Evolutionary conservation across 371 early-diverging fungal species (phyloP).

Genomic region (Zychaea mexicana): DNA sequence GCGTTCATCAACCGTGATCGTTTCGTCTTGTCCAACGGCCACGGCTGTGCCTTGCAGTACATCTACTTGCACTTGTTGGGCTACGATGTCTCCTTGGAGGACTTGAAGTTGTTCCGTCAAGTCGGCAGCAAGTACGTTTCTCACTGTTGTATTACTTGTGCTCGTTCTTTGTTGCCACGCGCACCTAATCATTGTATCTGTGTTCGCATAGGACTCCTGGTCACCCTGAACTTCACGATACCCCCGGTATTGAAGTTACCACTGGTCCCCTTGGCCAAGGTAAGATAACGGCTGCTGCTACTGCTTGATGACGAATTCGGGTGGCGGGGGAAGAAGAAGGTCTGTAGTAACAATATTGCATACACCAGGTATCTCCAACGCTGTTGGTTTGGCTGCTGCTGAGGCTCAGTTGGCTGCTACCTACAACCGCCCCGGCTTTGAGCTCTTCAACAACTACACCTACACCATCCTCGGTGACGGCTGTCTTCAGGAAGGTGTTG

Average conservation of each 20-base stretch:
- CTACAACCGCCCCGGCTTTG: conserved; percentile 86
- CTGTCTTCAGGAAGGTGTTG: conserved; percentile 99
- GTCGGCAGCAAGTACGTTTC: conserved; percentile 75
- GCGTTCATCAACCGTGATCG: conserved; percentile 95
- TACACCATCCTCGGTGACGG: conserved; percentile 97
- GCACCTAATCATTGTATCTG: not conserved
- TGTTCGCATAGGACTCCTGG: conserved; percentile 68
- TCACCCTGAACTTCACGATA: conserved; percentile 91
- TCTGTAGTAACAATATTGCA: no score
- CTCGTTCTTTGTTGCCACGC: no score
- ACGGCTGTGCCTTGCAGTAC: conserved; percentile 97
- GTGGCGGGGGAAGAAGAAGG: not conserved
- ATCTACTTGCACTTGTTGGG: conserved; percentile 91
- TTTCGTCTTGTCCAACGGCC: conserved; percentile 99
- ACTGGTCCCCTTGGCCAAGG: conserved; percentile 99
- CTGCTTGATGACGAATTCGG: no score
- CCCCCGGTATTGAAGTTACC: conserved; percentile 95
- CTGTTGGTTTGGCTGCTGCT: conserved; percentile 97
- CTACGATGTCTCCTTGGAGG: conserved; percentile 90
- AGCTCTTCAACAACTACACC: conserved; percentile 84
- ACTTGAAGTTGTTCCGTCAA: conserved; percentile 96
- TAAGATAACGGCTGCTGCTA: conserved; percentile 8
- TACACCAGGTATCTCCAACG: conserved; percentile 78
- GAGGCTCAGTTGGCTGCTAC: conserved; percentile 88
- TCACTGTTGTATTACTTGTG: no score